These are phyloP conservation scores for Naganishia vishniacii DNA, from an alignment of 768 basidiomycete genomes.

Conservation along the genomic window DNA sequence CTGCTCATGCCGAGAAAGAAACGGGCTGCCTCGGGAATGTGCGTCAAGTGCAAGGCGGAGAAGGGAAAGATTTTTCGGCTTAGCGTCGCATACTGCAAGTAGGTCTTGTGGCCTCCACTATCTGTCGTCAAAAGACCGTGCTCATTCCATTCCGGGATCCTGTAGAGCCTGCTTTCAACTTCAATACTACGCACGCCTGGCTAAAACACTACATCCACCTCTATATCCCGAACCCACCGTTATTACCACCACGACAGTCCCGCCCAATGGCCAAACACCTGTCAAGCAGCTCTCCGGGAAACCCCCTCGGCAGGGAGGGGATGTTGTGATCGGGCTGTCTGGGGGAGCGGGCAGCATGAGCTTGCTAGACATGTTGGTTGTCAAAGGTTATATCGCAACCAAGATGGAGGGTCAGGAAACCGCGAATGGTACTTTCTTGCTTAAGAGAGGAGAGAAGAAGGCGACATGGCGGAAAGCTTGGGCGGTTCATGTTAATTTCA, in stretches of 20 bases:
- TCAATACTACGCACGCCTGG: slow-evolving; percentile 29
- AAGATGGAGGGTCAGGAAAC: slow-evolving; percentile 21
- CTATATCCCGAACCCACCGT: slow-evolving; percentile 10
- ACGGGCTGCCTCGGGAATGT: slow-evolving; percentile 31
- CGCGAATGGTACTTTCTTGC: slow-evolving; percentile 12
- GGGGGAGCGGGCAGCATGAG: slow-evolving; percentile 43
- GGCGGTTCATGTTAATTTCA: slow-evolving; percentile 46
- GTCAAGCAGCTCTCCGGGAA: slow-evolving; percentile 23
- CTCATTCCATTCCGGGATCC: no score
- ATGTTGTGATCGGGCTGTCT: slow-evolving; percentile 36
- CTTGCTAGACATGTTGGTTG: slow-evolving; percentile 36
- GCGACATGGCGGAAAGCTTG: slow-evolving; percentile 37
- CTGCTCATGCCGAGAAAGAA: slow-evolving; percentile 41
- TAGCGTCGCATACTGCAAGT: slow-evolving; percentile 39
- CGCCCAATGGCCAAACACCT: slow-evolving; percentile 10
- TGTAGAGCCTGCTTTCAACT: slow-evolving; percentile 22
- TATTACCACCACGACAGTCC: slow-evolving; percentile 9
- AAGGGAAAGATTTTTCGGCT: slow-evolving; percentile 38
- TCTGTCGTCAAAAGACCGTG: no score
- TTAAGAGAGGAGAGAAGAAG: slow-evolving; percentile 32
- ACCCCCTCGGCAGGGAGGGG: slow-evolving; percentile 34
- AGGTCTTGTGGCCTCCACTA: not conserved
- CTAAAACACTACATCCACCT: slow-evolving; percentile 26
- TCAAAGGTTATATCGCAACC: slow-evolving; percentile 32
- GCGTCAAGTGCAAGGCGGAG: slow-evolving; percentile 38